Conservation (phyloP, 768 basidiomycete species). For the Termitomyces titanicus region DNA sequence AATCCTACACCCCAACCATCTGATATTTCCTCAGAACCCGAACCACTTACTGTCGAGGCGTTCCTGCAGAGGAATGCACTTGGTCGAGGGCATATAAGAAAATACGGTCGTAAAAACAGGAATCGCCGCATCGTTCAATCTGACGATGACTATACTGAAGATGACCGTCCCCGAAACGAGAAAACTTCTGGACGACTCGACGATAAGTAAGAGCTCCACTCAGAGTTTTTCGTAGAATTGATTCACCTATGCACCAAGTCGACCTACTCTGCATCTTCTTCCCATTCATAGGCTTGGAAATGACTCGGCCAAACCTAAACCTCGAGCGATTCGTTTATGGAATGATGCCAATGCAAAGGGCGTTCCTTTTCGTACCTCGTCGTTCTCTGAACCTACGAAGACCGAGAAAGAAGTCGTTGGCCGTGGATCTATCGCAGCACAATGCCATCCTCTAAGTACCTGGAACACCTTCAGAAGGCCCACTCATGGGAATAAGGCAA, state of each 20-base stretch:
- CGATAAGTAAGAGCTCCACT: background rate
- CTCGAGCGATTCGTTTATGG: constrained; percentile 13
- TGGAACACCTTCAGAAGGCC: constrained; percentile 8
- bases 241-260: constrained; percentile 6
- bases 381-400: constrained; percentile 9
- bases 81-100: constrained; percentile 7
- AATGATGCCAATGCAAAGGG: constrained; percentile 29
- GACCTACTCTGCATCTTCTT: constrained; percentile 26
- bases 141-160: constrained; percentile 7
- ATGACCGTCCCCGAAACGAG: background rate
- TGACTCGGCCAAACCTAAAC: background rate
- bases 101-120: constrained; percentile 16
- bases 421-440: background rate
- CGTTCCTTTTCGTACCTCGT: constrained; percentile 22
- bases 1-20: background rate
- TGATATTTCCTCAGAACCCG: constrained; percentile 8
- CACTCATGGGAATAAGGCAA: background rate
- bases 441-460: constrained; percentile 8
- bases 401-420: background rate
- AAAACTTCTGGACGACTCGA: background rate
- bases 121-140: constrained; percentile 11
- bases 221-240: background rate
- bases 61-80: constrained; percentile 22
- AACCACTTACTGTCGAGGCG: constrained; percentile 25
- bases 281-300: constrained; percentile 1